Evolutionary conservation across 768 basidiomycete species (phyloP).

Genomic region (Boletus reticulatus): DNA sequence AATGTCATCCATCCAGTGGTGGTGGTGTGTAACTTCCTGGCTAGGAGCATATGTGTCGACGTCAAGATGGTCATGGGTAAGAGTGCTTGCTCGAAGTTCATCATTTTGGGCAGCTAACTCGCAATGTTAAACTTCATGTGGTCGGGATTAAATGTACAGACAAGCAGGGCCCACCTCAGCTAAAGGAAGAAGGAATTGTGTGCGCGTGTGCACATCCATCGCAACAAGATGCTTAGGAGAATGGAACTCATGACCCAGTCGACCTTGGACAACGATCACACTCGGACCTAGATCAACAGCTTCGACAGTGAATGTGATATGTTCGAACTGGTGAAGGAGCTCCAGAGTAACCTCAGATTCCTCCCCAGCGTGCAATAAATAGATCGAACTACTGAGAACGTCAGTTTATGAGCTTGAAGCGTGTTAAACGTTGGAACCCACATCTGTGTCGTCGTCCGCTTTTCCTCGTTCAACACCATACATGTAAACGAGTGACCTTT

Average conservation of each 20-base stretch:
- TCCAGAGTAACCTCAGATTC: conserved; percentile 2
- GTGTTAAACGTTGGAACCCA: neutral
- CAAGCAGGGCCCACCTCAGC: neutral
- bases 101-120: too few relatives aligned
- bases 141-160: too few relatives aligned
- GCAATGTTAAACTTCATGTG: too few relatives aligned
- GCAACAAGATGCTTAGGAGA: neutral
- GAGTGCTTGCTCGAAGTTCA: too few relatives aligned
- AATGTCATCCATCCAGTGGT: too few relatives aligned
- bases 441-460: neutral
- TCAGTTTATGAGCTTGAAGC: neutral
- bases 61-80: too few relatives aligned
- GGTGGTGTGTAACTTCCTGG: too few relatives aligned
- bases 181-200: neutral
- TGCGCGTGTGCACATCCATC: conserved; percentile 15
- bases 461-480: conserved; percentile 2
- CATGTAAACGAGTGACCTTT: conserved; percentile 16
- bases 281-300: conserved; percentile 5
- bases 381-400: conserved; percentile 2
- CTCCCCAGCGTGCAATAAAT: neutral
- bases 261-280: conserved; percentile 6
- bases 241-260: neutral
- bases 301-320: too few relatives aligned
- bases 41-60: too few relatives aligned
- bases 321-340: neutral